phyloP scores from a whole-genome alignment of 1,284 basidiomycete genomes.

The Apiotrichum siamense region DNA sequence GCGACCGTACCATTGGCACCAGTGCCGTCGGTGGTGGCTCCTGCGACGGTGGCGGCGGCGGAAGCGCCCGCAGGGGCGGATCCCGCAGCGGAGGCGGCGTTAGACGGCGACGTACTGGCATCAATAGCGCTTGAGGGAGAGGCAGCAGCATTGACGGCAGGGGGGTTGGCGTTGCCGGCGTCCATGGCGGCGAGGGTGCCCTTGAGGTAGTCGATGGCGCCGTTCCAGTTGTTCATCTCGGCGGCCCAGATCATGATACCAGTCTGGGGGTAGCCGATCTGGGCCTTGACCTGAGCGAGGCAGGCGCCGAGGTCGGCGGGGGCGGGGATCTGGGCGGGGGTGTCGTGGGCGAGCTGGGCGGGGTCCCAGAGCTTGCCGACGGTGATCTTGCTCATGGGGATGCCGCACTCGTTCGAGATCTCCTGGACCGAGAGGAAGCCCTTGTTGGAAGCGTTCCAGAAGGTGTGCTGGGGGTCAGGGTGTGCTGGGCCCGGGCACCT shows the following conservation, averaged over 20 bases:
- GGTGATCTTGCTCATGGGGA: constrained; percentile 11
- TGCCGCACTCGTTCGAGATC: constrained; percentile 13
- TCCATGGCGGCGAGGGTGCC: constrained; percentile 1
- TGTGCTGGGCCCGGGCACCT: background rate
- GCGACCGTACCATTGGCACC: background rate
- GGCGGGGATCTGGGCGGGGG: constrained; percentile 8
- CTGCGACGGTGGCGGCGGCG: background rate
- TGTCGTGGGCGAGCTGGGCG: constrained; percentile 9
- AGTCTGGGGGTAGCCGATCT: constrained; percentile 8
- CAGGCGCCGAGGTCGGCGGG: constrained; percentile 10
- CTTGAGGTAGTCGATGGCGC: constrained; percentile 9
- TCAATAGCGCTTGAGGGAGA: background rate
- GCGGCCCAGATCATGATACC: constrained; percentile 19
- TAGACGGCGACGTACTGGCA: background rate
- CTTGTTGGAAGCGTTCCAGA: constrained; percentile 8
- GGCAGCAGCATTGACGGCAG: background rate
- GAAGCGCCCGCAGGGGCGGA: background rate
- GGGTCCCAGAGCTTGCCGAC: constrained; percentile 16
- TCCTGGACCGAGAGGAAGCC: constrained; percentile 13
- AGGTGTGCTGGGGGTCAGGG: background rate
- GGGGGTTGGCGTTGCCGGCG: background rate
- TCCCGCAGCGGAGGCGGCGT: background rate
- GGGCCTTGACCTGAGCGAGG: constrained; percentile 9
- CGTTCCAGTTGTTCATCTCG: constrained; percentile 9
- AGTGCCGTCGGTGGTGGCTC: background rate